Base-by-base conservation (phyloP, 2,329 filamentous ascomycete genomes). In the Colletotrichum tofieldiae region DNA sequence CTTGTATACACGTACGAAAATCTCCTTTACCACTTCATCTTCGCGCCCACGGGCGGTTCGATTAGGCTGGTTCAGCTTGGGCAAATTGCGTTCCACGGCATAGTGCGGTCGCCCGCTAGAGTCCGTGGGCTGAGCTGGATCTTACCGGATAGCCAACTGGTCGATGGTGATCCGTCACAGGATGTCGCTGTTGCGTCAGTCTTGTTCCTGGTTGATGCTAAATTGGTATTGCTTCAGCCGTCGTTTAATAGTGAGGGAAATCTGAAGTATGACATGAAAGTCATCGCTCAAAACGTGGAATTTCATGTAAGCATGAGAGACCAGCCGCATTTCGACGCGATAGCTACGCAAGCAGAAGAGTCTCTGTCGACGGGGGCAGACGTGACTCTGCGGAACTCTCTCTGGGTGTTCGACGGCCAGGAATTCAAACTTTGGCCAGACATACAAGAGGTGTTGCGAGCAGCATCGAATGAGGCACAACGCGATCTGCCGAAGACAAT, bases 1-100 rank as follows among this genome's bases (percentile, higher is more conserved):
- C 89, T 99, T 41, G 96, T 98, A 14, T 99, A 99, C 81, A 99
- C 96, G 0, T 95, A 98, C 80, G 96, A 98, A 79, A 99, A 99
- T 80, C 89, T 97, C 14, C 88, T 99, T 20, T 96, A 98, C 79
- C 96, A 99, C 80, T 99, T 95, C 80, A 91, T 99, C 72, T 96
- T 99, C 75, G 91, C 93, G 0, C 89, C 91, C 0, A 87, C 90
- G 29, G 87, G 89, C n/a, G 91, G 87, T 20, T 85, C 91, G 29
- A 89, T 97, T 43, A 92, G 91, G 54, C 88, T 98, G 39, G 90
- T 97, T 8, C 95, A 97, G 79, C 95, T 98, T n/a, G 96, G 97
- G 12, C 96, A 98, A 80, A 99, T 99, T 78, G 96, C 94, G 16
- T 96, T 99, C 77, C 94, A 99, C 80, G 96, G 96, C 56, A 98